These are phyloP conservation scores for Bertia moriformis DNA, from an alignment of 2,329 filamentous ascomycete species.

Conservation along the genomic window DNA sequence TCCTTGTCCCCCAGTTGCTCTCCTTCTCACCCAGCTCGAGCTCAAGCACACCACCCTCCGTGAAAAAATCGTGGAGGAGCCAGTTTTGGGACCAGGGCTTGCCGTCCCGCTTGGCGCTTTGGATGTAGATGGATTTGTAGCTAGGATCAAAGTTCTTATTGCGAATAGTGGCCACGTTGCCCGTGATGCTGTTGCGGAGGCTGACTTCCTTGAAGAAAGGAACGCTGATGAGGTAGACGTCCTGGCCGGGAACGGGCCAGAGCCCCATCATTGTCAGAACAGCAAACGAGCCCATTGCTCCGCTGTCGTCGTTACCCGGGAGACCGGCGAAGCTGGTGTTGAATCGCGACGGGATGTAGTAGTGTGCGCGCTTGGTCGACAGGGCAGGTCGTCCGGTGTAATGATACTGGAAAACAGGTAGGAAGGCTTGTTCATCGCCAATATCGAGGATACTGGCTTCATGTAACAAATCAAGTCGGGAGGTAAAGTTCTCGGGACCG, in stretches of 20 bases:
- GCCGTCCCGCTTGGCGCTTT: conserved; percentile 32
- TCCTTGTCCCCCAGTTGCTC: conserved; percentile 32
- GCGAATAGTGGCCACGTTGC: conserved; percentile 30
- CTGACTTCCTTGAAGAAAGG: conserved; percentile 36
- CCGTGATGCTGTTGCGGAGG: conserved; percentile 26
- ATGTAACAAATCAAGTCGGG: conserved; percentile 9
- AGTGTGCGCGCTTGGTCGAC: conserved; percentile 23
- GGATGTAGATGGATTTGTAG: conserved; percentile 32
- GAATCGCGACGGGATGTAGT: conserved; percentile 38
- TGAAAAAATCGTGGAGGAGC: conserved; percentile 35
- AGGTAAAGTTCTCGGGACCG: conserved; percentile 11
- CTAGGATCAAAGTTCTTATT: conserved; percentile 32
- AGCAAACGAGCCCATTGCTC: conserved; percentile 40
- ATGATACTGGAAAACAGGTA: conserved; percentile 39
- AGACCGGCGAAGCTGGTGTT: conserved; percentile 32
- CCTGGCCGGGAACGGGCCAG: conserved; percentile 38
- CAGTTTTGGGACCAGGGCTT: conserved; percentile 31
- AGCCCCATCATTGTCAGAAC: conserved; percentile 39
- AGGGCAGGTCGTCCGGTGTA: conserved; percentile 34
- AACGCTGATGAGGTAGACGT: conserved; percentile 41
- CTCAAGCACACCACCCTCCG: conserved; percentile 32
- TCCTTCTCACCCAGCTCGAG: conserved; percentile 28
- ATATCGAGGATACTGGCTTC: conserved; percentile 10
- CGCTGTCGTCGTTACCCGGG: conserved; percentile 41
- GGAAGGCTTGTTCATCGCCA: conserved; percentile 31